A percentile compares a stretch with the other conserved stretches of the same genome.
Evolutionary conservation across 2,329 filamentous ascomycete species (phyloP).

Genomic region (Ceratocystis harringtonii): DNA sequence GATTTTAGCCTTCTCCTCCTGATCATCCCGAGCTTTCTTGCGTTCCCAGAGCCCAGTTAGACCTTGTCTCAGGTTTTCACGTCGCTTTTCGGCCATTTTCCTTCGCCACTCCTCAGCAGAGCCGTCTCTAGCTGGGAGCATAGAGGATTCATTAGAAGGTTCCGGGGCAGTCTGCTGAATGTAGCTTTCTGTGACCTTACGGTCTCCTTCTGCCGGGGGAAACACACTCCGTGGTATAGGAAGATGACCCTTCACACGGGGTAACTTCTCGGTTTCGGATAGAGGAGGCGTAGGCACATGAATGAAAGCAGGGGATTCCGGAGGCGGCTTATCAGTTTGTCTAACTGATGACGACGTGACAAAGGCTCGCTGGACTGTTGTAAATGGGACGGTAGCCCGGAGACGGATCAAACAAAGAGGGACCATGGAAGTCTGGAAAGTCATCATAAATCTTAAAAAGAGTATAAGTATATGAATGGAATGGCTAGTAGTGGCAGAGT

Average conservation of each 20-base stretch:
- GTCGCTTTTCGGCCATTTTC: conserved; percentile 55
- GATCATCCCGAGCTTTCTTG: conserved; percentile 34
- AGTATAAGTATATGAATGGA: not conserved
- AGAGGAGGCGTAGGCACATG: conserved; percentile 66
- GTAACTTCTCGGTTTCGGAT: conserved; percentile 33
- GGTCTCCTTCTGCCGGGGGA: conserved; percentile 36
- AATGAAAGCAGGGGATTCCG: conserved; percentile 80
- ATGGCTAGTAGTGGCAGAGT: not conserved
- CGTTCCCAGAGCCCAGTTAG: conserved; percentile 54
- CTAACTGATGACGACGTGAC: conserved; percentile 19
- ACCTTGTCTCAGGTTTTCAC: conserved; percentile 57
- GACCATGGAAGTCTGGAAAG: not conserved
- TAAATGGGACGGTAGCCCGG: not conserved
- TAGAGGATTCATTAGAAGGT: conserved; percentile 30
- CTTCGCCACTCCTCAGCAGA: conserved; percentile 47
- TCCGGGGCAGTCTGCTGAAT: conserved; percentile 42
- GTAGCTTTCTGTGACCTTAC: conserved; percentile 49
- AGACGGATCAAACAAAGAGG: not conserved
- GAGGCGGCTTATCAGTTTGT: conserved; percentile 37
- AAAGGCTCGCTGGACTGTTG: not conserved
- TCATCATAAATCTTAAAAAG: conserved; percentile 7
- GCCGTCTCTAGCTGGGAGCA: conserved; percentile 25
- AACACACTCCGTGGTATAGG: conserved; percentile 77
- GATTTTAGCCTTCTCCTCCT: conserved; percentile 27
- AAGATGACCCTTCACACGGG: conserved; percentile 56